Evolutionary conservation across 2,329 filamentous ascomycete species (phyloP).

Genomic region (Dactylellina cionopaga): DNA sequence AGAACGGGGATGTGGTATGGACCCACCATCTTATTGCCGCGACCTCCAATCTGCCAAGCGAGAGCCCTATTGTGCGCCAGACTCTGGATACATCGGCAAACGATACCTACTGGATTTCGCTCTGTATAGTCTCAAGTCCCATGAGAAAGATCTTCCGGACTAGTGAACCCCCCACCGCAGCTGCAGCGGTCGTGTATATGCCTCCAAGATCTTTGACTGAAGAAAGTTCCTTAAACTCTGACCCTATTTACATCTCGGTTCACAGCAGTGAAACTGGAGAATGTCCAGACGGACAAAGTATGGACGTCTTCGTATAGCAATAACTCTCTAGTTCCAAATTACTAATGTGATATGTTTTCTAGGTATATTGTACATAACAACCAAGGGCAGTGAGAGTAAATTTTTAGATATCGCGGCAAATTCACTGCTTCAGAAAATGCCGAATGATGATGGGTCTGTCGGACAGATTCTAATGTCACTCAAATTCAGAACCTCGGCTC

Average conservation of each 20-base stretch:
- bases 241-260: slow-evolving; percentile 71
- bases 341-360: neutral
- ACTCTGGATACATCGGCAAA: slow-evolving; percentile 60
- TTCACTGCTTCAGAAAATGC: slow-evolving; percentile 20
- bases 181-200: slow-evolving; percentile 46
- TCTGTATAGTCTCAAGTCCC: slow-evolving; percentile 63
- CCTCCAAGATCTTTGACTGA: slow-evolving; percentile 55
- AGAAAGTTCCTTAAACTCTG: slow-evolving; percentile 55
- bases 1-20: slow-evolving; percentile 69
- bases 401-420: slow-evolving; percentile 21
- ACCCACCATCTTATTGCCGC: slow-evolving; percentile 69
- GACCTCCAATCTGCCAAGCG: slow-evolving; percentile 76
- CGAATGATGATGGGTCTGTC: neutral
- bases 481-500: neutral
- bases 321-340: neutral
- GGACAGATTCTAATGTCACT: slow-evolving; percentile 29
- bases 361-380: slow-evolving; percentile 45
- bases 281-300: slow-evolving; percentile 88
- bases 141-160: slow-evolving; percentile 13
- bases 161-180: slow-evolving; percentile 24
- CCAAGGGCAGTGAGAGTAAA: neutral
- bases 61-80: slow-evolving; percentile 71
- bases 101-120: slow-evolving; percentile 62
- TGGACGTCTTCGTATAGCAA: slow-evolving; percentile 64
- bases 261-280: slow-evolving; percentile 94